Evolutionary conservation across 2,329 filamentous ascomycete species (phyloP).

Genomic region (Aspergillus fumigatiaffinis): DNA sequence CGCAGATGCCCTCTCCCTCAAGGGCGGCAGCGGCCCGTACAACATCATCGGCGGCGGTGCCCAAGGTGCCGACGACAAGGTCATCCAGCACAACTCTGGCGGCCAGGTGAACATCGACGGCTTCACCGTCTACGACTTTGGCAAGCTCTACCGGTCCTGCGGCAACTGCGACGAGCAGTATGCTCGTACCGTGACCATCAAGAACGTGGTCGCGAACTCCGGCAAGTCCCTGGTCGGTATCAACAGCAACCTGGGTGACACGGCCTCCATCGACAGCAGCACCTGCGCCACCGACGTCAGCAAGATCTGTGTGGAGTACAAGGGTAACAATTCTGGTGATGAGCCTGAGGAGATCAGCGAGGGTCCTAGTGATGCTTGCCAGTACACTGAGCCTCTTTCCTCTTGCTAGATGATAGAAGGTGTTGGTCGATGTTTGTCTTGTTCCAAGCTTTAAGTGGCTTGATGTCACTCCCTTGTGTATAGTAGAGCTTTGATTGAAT

Average conservation of each 20-base stretch:
- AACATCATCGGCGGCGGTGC: slow-evolving; percentile 37
- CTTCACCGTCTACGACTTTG: slow-evolving; percentile 40
- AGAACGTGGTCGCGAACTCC: slow-evolving; percentile 28
- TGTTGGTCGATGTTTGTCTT: no score
- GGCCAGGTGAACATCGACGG: slow-evolving; percentile 31
- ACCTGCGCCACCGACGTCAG: slow-evolving; percentile 25
- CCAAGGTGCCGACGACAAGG: slow-evolving; percentile 32
- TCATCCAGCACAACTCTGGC: slow-evolving; percentile 35
- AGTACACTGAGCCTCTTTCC: neutral
- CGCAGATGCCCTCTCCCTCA: slow-evolving; percentile 33
- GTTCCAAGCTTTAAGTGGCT: neutral
- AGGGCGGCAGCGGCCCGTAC: slow-evolving; percentile 28
- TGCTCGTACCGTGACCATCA: slow-evolving; percentile 29
- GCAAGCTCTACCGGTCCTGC: slow-evolving; percentile 47
- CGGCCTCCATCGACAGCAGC: slow-evolving; percentile 19
- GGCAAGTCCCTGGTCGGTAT: slow-evolving; percentile 31
- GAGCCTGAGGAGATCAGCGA: slow-evolving; percentile 2
- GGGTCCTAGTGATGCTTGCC: neutral
- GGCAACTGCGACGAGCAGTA: slow-evolving; percentile 40
- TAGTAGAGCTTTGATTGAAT: no score
- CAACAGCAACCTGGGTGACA: slow-evolving; percentile 40
- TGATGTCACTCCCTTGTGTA: no score
- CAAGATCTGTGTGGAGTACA: slow-evolving; percentile 33
- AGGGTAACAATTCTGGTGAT: slow-evolving; percentile 15
- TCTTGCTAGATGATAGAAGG: neutral